Base-by-base conservation (phyloP, 805 yeast species). In the Candida ficus region DNA sequence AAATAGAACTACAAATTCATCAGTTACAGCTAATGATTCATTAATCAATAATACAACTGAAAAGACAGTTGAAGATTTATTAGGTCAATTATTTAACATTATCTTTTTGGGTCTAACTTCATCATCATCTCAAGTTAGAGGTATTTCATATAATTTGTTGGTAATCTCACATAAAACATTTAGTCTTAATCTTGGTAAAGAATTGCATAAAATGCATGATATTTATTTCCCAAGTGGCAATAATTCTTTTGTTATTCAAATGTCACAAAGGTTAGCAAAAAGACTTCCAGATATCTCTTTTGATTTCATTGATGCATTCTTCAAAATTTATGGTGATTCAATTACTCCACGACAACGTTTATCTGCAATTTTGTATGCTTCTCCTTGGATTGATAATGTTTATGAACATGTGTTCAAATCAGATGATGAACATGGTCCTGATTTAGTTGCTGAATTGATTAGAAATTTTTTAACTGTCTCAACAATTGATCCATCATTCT, bases 341-440 rank as follows among this genome's bases (percentile, higher is more conserved):
- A 46, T 43, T 7, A 45, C 57, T 2, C 34, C 57, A 25, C 58
- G 60, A 25, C 61, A 57, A 39, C 45, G 56, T 11, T 38, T 52
- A n/a, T 43, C 60, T 13, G 50, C 60, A 4, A 46, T 57, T 16
- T 53, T 72, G 38, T 79, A 78, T 52, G 63, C 80, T 10, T 66
- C 83, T 0, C 90, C 93, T 2, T 88, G 95, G 95, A 68, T 83
- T 13, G 72, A 72, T 19, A 83, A 86, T 50, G 66, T 86, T 19
- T 76, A 78, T 54, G 66, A 68, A 12, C 60, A 76, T 48, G 79
- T 85, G 7, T 81, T 68, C 52, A 51, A 71, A 31, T 67, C 66
- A 14, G 77, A 74, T 49, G 78, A 75, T 21, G 73, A 70, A 23
- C 67, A 64, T 42, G 93, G 95, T 0, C 70, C 76, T 2, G 82